Evolutionary conservation across 1,284 basidiomycete species (phyloP), one percentile per base, ranked within the genome.

Genomic region (Anthracocystis walkeri): DNA sequence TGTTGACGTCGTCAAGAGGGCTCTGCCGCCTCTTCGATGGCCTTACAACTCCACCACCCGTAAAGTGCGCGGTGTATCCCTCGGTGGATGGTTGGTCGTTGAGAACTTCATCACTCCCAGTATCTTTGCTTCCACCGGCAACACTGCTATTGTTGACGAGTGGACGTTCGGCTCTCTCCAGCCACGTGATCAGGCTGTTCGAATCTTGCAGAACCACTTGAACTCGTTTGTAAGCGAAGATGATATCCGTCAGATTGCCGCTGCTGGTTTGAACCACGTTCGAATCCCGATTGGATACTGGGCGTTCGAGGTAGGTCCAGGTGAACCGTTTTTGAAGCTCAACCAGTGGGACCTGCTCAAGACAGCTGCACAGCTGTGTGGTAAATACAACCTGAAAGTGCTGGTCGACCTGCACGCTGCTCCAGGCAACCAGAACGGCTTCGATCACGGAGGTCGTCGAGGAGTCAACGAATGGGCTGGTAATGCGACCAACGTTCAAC

Each of bases 261-360:
- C 60, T 16, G 65, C 57, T 7, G 75, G 77, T 18, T 44, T 82
- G 40, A 82, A 93, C 84, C 92, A 93, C 84, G 92, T 94, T 67
- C 90, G 94, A 41, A 87, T 97, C 42, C 94, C 94, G 3, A 92
- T 97, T 71, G 93, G 93, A 23, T 94, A 91, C 85, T 97, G 95
- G 95, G 94, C 94, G 1, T 94, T 93, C 77, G 92, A 95, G 58
- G 90, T 92, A 23, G 89, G 89, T 18, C 87, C 87, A 4, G 93
- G 91, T 10, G 93, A 96, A 81, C 94, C 93, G 0, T 97, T 90
- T 86, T 90, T 94, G 72, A 90, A 91, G 87, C 92, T 93, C 20
- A 92, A 93, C 84, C 93, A 92, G 86, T 77, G 70, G 62, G 79
- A 79, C 38, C 87, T 88, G 81, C 86, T 89, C 27, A 86, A 87